These are phyloP conservation scores for Tuber microsphaerosporum DNA, from an alignment of 495 filamentous ascomycete genomes.

Conservation along the genomic window DNA sequence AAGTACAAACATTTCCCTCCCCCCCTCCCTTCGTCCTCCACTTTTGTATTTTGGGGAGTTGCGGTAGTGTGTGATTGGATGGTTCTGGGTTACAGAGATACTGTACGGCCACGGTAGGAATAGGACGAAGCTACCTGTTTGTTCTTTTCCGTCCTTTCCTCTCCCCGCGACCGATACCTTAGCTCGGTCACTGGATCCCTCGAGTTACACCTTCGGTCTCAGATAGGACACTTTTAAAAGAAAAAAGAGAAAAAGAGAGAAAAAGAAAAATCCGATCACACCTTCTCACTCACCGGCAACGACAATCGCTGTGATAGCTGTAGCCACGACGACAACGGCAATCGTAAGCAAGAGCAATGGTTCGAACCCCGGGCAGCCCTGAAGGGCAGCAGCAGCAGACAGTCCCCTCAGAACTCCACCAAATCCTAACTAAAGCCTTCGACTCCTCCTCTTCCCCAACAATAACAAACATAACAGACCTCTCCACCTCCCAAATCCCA, in stretches of 20 bases:
- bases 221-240: too few relatives aligned
- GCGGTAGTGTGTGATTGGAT: neutral
- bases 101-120: neutral
- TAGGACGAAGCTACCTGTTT: neutral
- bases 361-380: neutral
- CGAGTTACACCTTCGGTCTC: neutral
- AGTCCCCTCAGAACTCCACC: neutral
- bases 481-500: neutral
- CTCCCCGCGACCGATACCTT: neutral
- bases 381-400: neutral
- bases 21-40: neutral
- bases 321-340: neutral
- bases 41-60: neutral
- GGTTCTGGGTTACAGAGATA: neutral
- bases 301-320: neutral
- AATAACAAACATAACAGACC: neutral
- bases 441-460: neutral
- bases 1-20: neutral
- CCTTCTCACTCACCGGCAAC: neutral
- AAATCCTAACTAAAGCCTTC: neutral
- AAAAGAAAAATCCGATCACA: neutral
- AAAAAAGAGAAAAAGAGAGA: too few relatives aligned
- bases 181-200: neutral
- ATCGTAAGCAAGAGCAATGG: neutral
- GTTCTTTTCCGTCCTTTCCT: neutral